These are phyloP conservation scores for Yarrowia galli DNA, from an alignment of 1,139 yeast genomes.

Conservation along the genomic window DNA sequence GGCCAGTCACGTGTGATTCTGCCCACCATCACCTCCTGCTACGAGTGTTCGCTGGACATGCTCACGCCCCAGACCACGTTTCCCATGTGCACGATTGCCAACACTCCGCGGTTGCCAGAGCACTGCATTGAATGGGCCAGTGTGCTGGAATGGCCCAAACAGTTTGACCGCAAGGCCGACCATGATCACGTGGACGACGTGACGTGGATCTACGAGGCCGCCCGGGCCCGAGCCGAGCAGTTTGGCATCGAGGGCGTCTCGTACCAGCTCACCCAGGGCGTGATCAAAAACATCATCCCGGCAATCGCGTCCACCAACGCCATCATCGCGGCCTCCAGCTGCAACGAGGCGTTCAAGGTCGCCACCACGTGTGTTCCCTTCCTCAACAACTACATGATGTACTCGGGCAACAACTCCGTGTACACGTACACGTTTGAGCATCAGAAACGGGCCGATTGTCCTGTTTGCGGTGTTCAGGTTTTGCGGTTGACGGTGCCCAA, in stretches of 20 bases:
- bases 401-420: constrained; percentile 78
- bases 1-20: constrained; percentile 91
- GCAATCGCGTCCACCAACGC: constrained; percentile 96
- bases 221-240: constrained; percentile 65
- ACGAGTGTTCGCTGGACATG: constrained; percentile 88
- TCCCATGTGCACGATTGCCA: constrained; percentile 94
- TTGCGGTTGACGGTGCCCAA: constrained; percentile 49
- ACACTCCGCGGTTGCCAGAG: constrained; percentile 91
- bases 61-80: constrained; percentile 73
- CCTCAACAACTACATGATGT: constrained; percentile 84
- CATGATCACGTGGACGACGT: constrained; percentile 75
- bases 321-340: constrained; percentile 87
- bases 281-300: constrained; percentile 90
- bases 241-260: constrained; percentile 79
- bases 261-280: constrained; percentile 76
- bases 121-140: constrained; percentile 95
- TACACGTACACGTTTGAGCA: constrained; percentile 76
- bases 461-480: constrained; percentile 67
- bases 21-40: constrained; percentile 87
- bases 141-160: constrained; percentile 74
- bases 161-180: constrained; percentile 62
- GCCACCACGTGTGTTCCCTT: constrained; percentile 72
- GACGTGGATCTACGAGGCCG: constrained; percentile 65
- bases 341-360: constrained; percentile 84
- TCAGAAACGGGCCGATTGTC: constrained; percentile 63